Evolutionary conservation across 352 stramenopile genomes (phyloP).

Genomic region (Phytophthora podocarpi): DNA sequence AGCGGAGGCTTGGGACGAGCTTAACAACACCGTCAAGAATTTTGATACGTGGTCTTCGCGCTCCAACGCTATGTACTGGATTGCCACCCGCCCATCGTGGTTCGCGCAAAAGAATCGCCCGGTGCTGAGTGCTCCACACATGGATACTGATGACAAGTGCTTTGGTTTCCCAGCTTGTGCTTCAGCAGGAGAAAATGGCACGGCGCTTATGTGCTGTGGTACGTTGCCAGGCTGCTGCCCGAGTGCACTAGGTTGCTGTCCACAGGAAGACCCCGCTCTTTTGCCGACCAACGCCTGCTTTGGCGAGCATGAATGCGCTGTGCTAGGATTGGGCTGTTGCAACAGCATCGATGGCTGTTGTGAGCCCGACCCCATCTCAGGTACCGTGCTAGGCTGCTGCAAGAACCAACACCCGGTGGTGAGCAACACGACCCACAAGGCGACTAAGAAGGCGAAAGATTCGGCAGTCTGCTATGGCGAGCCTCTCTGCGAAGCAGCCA

Average conservation of each 20-base stretch:
- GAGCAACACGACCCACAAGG: conserved; percentile 38
- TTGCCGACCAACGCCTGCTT: conserved; percentile 68
- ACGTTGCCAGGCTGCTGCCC: conserved; percentile 79
- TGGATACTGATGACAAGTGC: conserved; percentile 54
- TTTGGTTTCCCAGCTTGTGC: conserved; percentile 70
- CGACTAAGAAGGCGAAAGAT: conserved; percentile 19
- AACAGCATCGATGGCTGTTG: conserved; percentile 78
- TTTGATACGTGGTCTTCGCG: conserved; percentile 83
- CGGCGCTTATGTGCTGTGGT: conserved; percentile 62
- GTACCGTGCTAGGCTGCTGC: conserved; percentile 63
- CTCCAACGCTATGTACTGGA: conserved; percentile 78
- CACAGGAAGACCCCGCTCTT: conserved; percentile 40
- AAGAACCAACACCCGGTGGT: conserved; percentile 53
- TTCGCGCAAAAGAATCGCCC: conserved; percentile 51
- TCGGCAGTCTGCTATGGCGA: conserved; percentile 43
- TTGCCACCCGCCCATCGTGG: conserved; percentile 76
- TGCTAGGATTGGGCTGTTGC: conserved; percentile 66
- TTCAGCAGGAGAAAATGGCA: conserved; percentile 61
- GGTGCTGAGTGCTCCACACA: conserved; percentile 32
- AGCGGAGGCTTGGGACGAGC: conserved; percentile 59
- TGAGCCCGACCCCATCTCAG: conserved; percentile 51
- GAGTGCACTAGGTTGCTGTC: conserved; percentile 66
- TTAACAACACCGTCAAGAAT: conserved; percentile 46
- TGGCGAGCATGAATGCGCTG: conserved; percentile 63
- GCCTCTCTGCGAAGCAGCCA: conserved; percentile 42